These are phyloP conservation scores for Malassezia equina DNA, from an alignment of 1,284 basidiomycete genomes.

Conservation along the genomic window DNA sequence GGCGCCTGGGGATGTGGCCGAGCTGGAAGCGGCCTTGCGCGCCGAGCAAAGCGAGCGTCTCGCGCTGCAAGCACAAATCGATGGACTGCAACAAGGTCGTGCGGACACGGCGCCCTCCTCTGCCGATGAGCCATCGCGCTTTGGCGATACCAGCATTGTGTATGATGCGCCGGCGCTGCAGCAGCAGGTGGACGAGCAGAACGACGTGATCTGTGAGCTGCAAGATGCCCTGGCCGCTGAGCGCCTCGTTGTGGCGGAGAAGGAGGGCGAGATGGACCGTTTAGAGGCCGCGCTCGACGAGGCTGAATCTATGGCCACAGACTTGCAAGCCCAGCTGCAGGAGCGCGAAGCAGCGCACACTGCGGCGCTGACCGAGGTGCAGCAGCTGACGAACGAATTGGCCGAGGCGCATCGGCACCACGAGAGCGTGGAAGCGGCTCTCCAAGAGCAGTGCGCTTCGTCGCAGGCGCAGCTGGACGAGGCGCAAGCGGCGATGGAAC, in stretches of 20 bases:
- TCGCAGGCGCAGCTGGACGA: slow-evolving; percentile 2
- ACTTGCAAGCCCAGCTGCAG: slow-evolving; percentile 24
- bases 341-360: slow-evolving; percentile 12
- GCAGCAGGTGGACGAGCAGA: slow-evolving; percentile 15
- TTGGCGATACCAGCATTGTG: not conserved
- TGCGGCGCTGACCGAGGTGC: slow-evolving; percentile 50
- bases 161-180: slow-evolving; percentile 4
- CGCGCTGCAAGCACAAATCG: slow-evolving; percentile 29
- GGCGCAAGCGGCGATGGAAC: slow-evolving; percentile 3
- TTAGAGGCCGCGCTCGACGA: slow-evolving; percentile 35
- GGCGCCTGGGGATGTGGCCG: not conserved
- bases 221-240: slow-evolving; percentile 39
- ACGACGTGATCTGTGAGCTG: slow-evolving; percentile 16
- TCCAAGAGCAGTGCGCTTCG: slow-evolving; percentile 18
- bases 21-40: slow-evolving; percentile 21
- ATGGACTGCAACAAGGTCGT: slow-evolving; percentile 26
- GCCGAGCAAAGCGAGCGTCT: slow-evolving; percentile 22
- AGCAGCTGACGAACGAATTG: slow-evolving; percentile 60
- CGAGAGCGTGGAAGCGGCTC: slow-evolving; percentile 26
- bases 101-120: not conserved
- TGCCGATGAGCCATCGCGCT: too few species aligned
- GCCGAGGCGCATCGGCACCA: slow-evolving; percentile 50
- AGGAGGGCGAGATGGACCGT: slow-evolving; percentile 35
- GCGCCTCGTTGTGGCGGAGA: slow-evolving; percentile 34
- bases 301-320: slow-evolving; percentile 21